Conservation (phyloP, 2,329 filamentous ascomycete genomes). For the Fusarium circinatum region DNA sequence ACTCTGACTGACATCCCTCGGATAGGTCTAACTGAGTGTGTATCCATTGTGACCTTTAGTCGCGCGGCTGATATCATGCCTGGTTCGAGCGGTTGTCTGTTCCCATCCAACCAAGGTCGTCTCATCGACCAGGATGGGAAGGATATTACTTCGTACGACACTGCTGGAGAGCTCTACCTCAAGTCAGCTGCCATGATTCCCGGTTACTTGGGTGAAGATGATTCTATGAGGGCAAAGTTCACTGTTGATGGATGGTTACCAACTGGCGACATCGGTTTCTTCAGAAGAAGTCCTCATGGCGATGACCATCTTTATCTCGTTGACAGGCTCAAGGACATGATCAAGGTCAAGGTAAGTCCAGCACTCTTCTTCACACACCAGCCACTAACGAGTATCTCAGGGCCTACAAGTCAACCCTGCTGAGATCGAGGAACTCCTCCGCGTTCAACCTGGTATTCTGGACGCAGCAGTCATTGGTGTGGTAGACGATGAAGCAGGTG, state of each 20-base stretch:
- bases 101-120: not conserved
- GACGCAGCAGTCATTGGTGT: not conserved
- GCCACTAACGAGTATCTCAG: not conserved
- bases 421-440: not conserved
- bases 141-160: not conserved
- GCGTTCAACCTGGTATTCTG: not conserved
- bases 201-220: not conserved
- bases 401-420: not conserved
- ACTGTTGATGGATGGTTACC: not conserved
- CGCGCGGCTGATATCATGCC: not conserved
- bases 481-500: not conserved
- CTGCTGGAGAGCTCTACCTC: not conserved
- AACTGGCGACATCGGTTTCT: not conserved
- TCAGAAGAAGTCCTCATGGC: not conserved
- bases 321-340: not conserved
- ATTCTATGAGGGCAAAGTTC: not conserved
- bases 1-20: accelerated
- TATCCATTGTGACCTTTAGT: not conserved
- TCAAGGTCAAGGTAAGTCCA: not conserved
- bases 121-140: not conserved
- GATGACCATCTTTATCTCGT: not conserved
- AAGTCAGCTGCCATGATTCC: not conserved
- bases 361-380: accelerated
- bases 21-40: not conserved
- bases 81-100: not conserved